A percentile compares a stretch with the other conserved stretches of the same genome.
Evolutionary conservation across 805 yeast genomes (phyloP).

Genomic region (Spathaspora hagerdaliae): DNA sequence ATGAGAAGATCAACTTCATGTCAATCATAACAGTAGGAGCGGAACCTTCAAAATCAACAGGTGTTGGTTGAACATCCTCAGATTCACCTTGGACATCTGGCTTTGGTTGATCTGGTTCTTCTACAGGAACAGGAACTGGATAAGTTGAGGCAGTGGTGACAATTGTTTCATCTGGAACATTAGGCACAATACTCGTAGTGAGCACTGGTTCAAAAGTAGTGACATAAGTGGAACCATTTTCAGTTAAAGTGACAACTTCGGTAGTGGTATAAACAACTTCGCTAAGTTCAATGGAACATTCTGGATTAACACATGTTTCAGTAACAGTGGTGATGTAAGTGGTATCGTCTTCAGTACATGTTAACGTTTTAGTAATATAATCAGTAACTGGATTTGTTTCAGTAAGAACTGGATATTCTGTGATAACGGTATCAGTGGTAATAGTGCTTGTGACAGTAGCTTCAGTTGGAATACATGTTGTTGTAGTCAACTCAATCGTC

Average conservation of each 20-base stretch:
- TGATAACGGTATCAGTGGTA: neutral
- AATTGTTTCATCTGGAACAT: neutral
- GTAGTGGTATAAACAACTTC: neutral
- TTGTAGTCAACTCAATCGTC: neutral
- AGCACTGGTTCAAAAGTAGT: neutral
- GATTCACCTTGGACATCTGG: neutral
- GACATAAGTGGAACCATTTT: neutral
- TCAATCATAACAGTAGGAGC: neutral
- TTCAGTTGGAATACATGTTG: neutral
- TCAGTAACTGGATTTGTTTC: neutral
- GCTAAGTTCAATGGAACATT: neutral
- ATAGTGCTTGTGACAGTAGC: neutral
- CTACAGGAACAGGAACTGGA: neutral
- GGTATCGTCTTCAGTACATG: neutral
- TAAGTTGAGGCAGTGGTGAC: neutral
- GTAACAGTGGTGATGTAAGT: neutral
- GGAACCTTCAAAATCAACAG: neutral
- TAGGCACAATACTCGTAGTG: neutral
- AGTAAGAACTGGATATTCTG: neutral
- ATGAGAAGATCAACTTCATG: neutral
- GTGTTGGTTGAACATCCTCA: too few relatives aligned
- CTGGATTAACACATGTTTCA: neutral
- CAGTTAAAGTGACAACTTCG: neutral
- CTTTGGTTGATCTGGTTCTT: neutral
- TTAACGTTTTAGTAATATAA: neutral